These are phyloP conservation scores for Typha latifolia DNA, from an alignment of 176 grass and related monocot species.

Conservation along the genomic window DNA sequence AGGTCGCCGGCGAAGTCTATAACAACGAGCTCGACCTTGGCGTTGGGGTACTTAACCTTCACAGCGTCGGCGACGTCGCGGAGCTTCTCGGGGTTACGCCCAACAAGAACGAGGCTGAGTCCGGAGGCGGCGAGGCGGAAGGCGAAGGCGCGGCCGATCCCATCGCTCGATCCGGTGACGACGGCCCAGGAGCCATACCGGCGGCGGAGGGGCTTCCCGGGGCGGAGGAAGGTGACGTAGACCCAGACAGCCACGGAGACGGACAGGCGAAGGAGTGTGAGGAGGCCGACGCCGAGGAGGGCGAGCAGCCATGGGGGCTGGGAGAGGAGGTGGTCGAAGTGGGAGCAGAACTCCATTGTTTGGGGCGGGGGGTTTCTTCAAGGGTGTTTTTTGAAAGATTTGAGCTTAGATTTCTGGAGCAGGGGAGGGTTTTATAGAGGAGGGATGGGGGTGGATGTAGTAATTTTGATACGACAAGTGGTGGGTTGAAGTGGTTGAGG, in stretches of 20 bases:
- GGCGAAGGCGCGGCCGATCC: conserved; percentile 72
- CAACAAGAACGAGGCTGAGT: conserved; percentile 72
- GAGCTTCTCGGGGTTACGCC: conserved; percentile 70
- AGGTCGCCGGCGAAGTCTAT: conserved; percentile 57
- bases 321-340: conserved; percentile 61
- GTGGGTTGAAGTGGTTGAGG: too few species aligned
- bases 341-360: conserved; percentile 52
- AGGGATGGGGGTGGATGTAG: neutral
- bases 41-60: conserved; percentile 36
- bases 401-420: too few species aligned
- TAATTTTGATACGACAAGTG: too few species aligned
- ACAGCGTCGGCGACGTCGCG: conserved; percentile 50
- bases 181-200: conserved; percentile 84
- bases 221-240: conserved; percentile 72
- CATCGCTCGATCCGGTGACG: conserved; percentile 78
- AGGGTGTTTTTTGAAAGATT: neutral
- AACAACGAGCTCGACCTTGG: conserved; percentile 55
- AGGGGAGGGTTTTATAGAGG: neutral
- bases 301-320: conserved; percentile 63
- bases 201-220: conserved; percentile 65
- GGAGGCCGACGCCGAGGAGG: conserved; percentile 44
- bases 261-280: conserved; percentile 30
- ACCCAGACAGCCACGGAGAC: conserved; percentile 49
- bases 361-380: neutral
- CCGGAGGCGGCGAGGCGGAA: conserved; percentile 56